phyloP scores from a whole-genome alignment of 83 land plant species.

The Thuja plicata region DNA sequence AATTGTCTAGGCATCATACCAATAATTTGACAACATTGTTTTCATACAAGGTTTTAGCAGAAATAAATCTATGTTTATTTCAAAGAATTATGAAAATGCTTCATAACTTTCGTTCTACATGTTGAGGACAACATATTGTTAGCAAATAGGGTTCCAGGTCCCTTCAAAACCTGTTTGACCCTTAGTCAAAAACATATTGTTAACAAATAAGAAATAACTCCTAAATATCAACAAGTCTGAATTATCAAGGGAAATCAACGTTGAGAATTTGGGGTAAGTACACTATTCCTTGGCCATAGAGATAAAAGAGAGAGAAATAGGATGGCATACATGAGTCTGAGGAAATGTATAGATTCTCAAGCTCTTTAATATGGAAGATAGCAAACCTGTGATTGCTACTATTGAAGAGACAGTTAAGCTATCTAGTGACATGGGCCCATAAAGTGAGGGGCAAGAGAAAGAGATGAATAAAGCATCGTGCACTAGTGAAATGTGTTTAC shows the following conservation, averaged over 20 bases:
- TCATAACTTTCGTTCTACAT: neutral
- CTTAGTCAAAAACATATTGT: neutral
- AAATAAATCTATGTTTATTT: neutral
- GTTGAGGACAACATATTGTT: neutral
- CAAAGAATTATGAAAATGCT: neutral
- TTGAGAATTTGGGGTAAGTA: neutral
- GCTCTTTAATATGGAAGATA: neutral
- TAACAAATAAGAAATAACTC: too few relatives aligned
- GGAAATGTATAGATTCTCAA: neutral
- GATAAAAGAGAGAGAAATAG: neutral
- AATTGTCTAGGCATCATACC: neutral
- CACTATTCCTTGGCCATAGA: neutral
- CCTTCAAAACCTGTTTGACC: too few relatives aligned
- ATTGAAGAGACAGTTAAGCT: neutral
- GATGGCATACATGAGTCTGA: neutral
- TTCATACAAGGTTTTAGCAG: neutral
- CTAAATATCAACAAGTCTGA: neutral
- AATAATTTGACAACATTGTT: neutral
- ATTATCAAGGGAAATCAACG: neutral
- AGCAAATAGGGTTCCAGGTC: too few relatives aligned
- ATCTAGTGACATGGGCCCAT: too few relatives aligned
- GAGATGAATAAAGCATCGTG: too few relatives aligned
- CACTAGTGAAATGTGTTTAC: too few relatives aligned
- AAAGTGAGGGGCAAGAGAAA: too few relatives aligned
- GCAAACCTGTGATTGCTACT: neutral